phyloP scores from a whole-genome alignment of 2,329 filamentous ascomycete species.

The Salinomyces thailandicus region DNA sequence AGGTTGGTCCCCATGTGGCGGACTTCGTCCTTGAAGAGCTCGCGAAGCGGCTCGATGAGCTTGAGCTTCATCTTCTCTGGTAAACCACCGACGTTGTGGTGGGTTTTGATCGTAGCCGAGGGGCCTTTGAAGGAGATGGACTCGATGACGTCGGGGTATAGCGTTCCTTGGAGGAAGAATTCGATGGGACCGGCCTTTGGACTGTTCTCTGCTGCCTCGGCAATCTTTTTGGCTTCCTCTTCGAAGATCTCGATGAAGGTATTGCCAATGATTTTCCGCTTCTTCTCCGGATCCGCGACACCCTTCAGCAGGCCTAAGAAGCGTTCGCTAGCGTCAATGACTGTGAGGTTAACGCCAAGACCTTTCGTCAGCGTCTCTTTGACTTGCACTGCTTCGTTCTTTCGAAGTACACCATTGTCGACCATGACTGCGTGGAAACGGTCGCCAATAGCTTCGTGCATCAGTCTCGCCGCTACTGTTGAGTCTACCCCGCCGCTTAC shows the following conservation, averaged over 20 bases:
- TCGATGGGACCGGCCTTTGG: conserved; percentile 63
- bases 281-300: conserved; percentile 67
- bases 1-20: conserved; percentile 58
- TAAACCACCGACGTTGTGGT: conserved; percentile 63
- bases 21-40: conserved; percentile 79
- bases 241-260: conserved; percentile 80
- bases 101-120: conserved; percentile 61
- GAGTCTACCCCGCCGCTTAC: conserved; percentile 80
- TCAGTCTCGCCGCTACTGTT: conserved; percentile 76
- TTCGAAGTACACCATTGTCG: conserved; percentile 75
- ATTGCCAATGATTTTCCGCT: conserved; percentile 81
- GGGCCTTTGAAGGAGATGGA: conserved; percentile 64
- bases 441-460: conserved; percentile 76
- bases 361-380: conserved; percentile 68
- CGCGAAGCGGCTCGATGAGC: conserved; percentile 67
- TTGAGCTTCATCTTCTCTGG: conserved; percentile 53
- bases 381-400: conserved; percentile 75
- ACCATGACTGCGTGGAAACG: conserved; percentile 78
- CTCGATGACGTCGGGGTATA: conserved; percentile 67
- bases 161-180: conserved; percentile 79
- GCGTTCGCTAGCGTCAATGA: conserved; percentile 65
- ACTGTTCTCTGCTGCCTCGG: conserved; percentile 57
- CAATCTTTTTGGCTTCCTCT: conserved; percentile 63
- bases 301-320: conserved; percentile 72
- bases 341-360: conserved; percentile 80